Conservation (phyloP, 805 yeast genomes). For the Lipomyces oligophaga region DNA sequence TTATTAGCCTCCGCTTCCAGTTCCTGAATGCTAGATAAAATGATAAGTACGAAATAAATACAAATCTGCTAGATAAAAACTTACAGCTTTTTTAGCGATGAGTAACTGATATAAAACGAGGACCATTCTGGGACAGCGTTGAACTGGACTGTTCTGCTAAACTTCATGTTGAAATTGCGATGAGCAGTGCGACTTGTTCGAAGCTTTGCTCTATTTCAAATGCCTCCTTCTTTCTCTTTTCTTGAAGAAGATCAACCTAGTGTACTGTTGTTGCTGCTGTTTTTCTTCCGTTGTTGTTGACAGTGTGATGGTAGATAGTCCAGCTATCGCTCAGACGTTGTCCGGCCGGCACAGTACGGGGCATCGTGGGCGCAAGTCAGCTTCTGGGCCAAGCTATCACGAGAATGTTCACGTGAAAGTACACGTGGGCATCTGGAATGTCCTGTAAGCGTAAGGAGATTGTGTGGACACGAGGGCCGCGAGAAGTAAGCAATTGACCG, state of each 20-base stretch:
- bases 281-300: too few relatives aligned
- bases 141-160: constrained; percentile 89
- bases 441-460: background rate
- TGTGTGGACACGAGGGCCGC: background rate
- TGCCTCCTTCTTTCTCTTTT: too few relatives aligned
- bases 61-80: background rate
- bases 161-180: constrained; percentile 73
- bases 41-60: background rate
- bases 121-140: constrained; percentile 99
- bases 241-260: too few relatives aligned
- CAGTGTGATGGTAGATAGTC: too few relatives aligned
- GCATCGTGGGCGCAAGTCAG: too few relatives aligned
- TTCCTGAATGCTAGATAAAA: constrained; percentile 52
- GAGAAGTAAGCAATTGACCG: background rate
- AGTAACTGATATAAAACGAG: constrained; percentile 83
- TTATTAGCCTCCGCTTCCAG: constrained; percentile 55
- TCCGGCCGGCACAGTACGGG: too few relatives aligned
- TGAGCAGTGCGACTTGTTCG: background rate
- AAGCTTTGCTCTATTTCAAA: too few relatives aligned
- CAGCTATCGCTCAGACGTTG: too few relatives aligned
- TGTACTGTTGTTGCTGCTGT: too few relatives aligned
- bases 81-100: constrained; percentile 72
- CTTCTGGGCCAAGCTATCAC: too few relatives aligned
- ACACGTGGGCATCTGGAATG: too few relatives aligned
- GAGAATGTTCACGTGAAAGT: too few relatives aligned